Evolutionary conservation across 768 basidiomycete genomes (phyloP), one percentile per base, ranked within the genome.

Genomic region (Suillus plorans): DNA sequence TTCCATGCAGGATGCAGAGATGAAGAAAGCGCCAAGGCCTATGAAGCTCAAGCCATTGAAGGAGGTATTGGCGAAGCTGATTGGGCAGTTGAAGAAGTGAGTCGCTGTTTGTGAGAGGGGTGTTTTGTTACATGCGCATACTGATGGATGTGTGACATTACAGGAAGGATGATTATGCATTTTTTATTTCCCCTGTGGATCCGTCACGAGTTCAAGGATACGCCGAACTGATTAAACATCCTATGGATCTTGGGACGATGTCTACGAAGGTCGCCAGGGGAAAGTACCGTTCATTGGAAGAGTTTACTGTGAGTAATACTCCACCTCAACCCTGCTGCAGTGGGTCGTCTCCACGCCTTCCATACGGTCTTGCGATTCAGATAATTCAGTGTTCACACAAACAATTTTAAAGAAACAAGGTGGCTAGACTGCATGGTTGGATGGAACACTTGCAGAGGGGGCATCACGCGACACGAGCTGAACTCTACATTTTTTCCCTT

Each of bases 221-320:
- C 68, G 63, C 79, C 14, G 86, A 90, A 80, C 78, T 88, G 57
- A 86, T 99, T 60, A 89, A 90, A 69, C 81, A 82, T 22, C 95
- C 96, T 8, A 99, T 98, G 95, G 95, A 98, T 71, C 81, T 99
- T 63, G 91, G 92, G 0, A 95, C 95, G 0, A 91, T 99, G 80
- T 78, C 88, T 22, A 79, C 80, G 62, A 97, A 95, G 76, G 90
- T 95, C 53, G 83, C 83, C 64, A 85, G 79, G 70, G 90, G 91
- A 6, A 86, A 85, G 66, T 97, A 97, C 74, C 84, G 89, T 22
- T 90, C 89, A 3, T 75, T 94, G 57, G 91, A 93, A 63, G 91
- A 94, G 50, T 94, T 94, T 72, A 80, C 86, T 9, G 92, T 92
- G 70, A 64, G 89, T 79, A 45, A 50, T 57, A 25, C 28, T 31